Evolutionary conservation across 1,139 yeast genomes (phyloP), one percentile per base, ranked within the genome.

Genomic region (Geotrichum fermentans): DNA sequence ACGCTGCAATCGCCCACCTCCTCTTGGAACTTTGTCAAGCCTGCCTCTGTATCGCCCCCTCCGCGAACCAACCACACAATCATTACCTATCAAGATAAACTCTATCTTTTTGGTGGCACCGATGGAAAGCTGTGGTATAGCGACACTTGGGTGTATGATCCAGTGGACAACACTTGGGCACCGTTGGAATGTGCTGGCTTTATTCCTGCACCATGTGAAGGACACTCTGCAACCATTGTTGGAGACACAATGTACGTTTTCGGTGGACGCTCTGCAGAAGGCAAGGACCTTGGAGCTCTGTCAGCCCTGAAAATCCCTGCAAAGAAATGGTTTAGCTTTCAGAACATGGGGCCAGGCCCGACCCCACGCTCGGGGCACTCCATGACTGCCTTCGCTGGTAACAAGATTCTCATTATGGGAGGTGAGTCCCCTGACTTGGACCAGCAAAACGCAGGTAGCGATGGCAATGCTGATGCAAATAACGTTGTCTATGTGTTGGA

Each of bases 291-390:
- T 55, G 79, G 79, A 58, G 76, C 80, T 28, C 74, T 89, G 50
- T 80, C 79, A 59, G 83, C 90, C n/a, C 78, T 92, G 59, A 89
- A 88, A 61, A 72, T 92, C 58, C 74, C 80, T 49, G 77, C 86
- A 16, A 73, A 77, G 44, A 79, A 79, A 43, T 88, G 96, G 96
- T 79, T 78, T 57, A 80, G 80, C 54, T 76, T 86, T 59, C 75
- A 73, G 53, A 72, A 73, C 52, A 70, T 77, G 50, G 74, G 77
- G 26, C 73, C 74, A 11, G 75, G 80, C n/a, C 97, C 97, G 3
- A 84, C 90, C 40, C 80, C 95, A 17, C 79, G 97, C 58, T 86
- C 95, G 55, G 98, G 98, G n/a, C 98, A 92, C 67, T 80, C 96
- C 7, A 73, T 92, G 72, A 82, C 97, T 1, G 78, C 83, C 52